These are phyloP conservation scores for Nissolia schottii DNA, from an alignment of 306 rosid genomes.

Conservation along the genomic window DNA sequence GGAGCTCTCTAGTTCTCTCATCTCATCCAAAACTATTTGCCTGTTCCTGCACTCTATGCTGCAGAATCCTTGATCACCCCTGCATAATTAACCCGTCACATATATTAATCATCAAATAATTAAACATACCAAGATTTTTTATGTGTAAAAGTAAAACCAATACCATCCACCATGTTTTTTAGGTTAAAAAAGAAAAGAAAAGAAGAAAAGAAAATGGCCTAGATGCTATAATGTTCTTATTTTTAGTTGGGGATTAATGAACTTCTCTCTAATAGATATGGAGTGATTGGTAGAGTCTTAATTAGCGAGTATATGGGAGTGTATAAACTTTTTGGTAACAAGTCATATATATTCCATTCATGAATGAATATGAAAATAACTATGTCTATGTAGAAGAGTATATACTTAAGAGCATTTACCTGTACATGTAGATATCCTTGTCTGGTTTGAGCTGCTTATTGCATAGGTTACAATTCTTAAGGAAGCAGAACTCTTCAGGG, in stretches of 20 bases:
- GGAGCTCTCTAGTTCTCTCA: constrained; percentile 26
- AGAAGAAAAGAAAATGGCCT: neutral
- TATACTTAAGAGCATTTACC: constrained; percentile 19
- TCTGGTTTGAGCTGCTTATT: constrained; percentile 32
- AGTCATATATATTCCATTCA: neutral
- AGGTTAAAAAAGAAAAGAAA: neutral
- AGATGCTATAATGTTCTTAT: neutral
- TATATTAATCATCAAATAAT: neutral
- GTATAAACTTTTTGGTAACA: neutral
- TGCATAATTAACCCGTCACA: constrained; percentile 7
- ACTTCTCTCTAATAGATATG: no score
- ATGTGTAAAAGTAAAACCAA: neutral
- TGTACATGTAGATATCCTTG: constrained; percentile 56
- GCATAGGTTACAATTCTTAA: constrained; percentile 43
- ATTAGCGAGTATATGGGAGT: no score
- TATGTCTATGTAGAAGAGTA: neutral
- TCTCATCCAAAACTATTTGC: constrained; percentile 43
- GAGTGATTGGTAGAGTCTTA: neutral
- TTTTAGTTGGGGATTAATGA: neutral
- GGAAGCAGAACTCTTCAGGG: constrained; percentile 35
- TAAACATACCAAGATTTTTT: neutral
- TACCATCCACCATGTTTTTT: neutral
- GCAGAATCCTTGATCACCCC: constrained; percentile 52
- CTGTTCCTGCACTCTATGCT: constrained; percentile 38
- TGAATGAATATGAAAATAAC: neutral